A percentile compares a stretch with the other conserved stretches of the same genome.
Evolutionary conservation across 768 basidiomycete genomes (phyloP).

Genomic region (Galerina marginata): DNA sequence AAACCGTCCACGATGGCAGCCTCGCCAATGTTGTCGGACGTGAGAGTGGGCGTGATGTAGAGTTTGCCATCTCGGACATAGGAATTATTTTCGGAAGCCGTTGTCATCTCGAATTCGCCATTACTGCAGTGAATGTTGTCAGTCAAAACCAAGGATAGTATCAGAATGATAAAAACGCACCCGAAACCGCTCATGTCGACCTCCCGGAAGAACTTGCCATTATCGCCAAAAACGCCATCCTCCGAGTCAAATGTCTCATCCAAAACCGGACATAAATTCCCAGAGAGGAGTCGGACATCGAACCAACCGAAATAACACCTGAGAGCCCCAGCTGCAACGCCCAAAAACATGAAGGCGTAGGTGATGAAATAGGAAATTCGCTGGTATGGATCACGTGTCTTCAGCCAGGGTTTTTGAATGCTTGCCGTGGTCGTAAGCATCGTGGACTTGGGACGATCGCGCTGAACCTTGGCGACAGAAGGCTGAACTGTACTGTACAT

Average conservation of each 20-base stretch:
- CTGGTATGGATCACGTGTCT: conserved; percentile 57
- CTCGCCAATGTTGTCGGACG: conserved; percentile 72
- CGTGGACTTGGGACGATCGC: conserved; percentile 55
- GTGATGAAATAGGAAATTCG: conserved; percentile 68
- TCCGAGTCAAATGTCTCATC: conserved; percentile 77
- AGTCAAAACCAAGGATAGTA: not conserved
- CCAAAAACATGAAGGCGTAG: conserved; percentile 62
- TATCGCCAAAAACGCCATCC: conserved; percentile 61
- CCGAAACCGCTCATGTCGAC: conserved; percentile 89
- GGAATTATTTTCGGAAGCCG: conserved; percentile 70
- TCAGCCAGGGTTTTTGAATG: conserved; percentile 70
- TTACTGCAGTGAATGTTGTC: conserved; percentile 49
- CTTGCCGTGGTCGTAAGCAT: conserved; percentile 42
- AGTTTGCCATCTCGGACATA: conserved; percentile 77
- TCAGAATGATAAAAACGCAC: conserved; percentile 42
- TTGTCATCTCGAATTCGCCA: conserved; percentile 89
- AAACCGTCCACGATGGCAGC: conserved; percentile 68
- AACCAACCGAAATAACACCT: conserved; percentile 64
- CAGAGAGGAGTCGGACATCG: conserved; percentile 49
- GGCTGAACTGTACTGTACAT: conserved; percentile 54
- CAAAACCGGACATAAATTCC: conserved; percentile 68
- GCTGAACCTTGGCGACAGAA: conserved; percentile 42
- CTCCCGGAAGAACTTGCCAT: conserved; percentile 75
- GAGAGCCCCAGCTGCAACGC: conserved; percentile 55
- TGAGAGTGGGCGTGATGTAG: conserved; percentile 88